Evolutionary conservation across 2,329 filamentous ascomycete genomes (phyloP).

Genomic region (Colletotrichum salicis): DNA sequence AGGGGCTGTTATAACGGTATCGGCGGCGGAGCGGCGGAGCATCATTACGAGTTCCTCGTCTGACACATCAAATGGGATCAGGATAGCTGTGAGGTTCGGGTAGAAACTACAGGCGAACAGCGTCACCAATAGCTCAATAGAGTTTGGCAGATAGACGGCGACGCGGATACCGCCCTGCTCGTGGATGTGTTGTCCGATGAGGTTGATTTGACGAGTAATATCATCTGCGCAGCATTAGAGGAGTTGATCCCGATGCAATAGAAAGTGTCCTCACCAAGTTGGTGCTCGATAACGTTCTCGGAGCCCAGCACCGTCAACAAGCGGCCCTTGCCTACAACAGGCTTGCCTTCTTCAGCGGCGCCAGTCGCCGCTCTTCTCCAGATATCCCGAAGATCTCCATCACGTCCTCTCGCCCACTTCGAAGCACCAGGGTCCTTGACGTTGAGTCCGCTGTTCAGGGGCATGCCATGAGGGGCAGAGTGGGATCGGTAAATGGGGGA

Average conservation of each 20-base stretch:
- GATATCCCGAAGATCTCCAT: constrained; percentile 91
- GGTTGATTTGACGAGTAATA: constrained; percentile 85
- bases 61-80: constrained; percentile 84
- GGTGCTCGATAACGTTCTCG: constrained; percentile 78
- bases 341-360: constrained; percentile 68
- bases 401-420: constrained; percentile 83
- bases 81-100: constrained; percentile 78
- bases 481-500: constrained; percentile 88
- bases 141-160: constrained; percentile 93
- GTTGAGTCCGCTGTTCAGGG: constrained; percentile 79
- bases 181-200: constrained; percentile 81
- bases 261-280: constrained; percentile 58
- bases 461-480: constrained; percentile 85
- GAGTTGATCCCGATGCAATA: neutral
- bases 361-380: constrained; percentile 82
- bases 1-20: constrained; percentile 85
- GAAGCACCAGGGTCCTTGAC: constrained; percentile 83
- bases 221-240: constrained; percentile 60
- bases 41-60: constrained; percentile 76
- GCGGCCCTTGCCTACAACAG: constrained; percentile 71
- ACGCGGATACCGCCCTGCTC: constrained; percentile 79
- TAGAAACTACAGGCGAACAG: constrained; percentile 94
- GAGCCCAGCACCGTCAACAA: constrained; percentile 84
- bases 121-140: constrained; percentile 83
- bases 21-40: constrained; percentile 77